phyloP scores from a whole-genome alignment of 306 rosid species.

The Gastrolobium bilobum region DNA sequence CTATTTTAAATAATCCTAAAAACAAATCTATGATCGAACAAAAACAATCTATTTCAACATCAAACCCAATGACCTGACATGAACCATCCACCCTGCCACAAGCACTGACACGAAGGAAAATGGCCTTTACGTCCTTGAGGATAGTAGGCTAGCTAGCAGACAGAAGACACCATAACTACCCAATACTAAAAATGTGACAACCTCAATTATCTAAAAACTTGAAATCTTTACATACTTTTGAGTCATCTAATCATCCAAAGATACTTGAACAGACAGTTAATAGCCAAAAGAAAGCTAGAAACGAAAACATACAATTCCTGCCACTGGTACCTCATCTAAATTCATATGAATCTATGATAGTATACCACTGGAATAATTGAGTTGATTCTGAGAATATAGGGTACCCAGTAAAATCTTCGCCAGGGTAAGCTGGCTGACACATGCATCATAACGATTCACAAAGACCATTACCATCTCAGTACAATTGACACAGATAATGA shows the following conservation, averaged over 20 bases:
- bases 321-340: slow-evolving; percentile 51
- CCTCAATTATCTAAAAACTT: slow-evolving; percentile 32
- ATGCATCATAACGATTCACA: slow-evolving; percentile 73
- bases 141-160: background rate
- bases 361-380: slow-evolving; percentile 56
- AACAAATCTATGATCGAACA: background rate
- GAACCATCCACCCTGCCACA: background rate
- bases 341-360: slow-evolving; percentile 23
- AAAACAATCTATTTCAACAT: background rate
- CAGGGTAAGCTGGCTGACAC: slow-evolving; percentile 77
- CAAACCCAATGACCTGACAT: background rate
- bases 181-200: background rate
- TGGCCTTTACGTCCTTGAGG: background rate
- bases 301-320: slow-evolving; percentile 44
- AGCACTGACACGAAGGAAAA: background rate
- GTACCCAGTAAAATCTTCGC: slow-evolving; percentile 60
- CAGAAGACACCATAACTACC: slow-evolving; percentile 17
- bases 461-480: slow-evolving; percentile 83
- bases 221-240: slow-evolving; percentile 30
- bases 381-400: slow-evolving; percentile 54
- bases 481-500: slow-evolving; percentile 86
- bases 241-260: slow-evolving; percentile 40
- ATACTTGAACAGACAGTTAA: slow-evolving; percentile 46
- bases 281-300: slow-evolving; percentile 49
- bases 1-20: background rate